Evolutionary conservation across 495 filamentous ascomycete genomes (phyloP), one percentile per base, ranked within the genome.

Genomic region (Penicillium diatomitis): DNA sequence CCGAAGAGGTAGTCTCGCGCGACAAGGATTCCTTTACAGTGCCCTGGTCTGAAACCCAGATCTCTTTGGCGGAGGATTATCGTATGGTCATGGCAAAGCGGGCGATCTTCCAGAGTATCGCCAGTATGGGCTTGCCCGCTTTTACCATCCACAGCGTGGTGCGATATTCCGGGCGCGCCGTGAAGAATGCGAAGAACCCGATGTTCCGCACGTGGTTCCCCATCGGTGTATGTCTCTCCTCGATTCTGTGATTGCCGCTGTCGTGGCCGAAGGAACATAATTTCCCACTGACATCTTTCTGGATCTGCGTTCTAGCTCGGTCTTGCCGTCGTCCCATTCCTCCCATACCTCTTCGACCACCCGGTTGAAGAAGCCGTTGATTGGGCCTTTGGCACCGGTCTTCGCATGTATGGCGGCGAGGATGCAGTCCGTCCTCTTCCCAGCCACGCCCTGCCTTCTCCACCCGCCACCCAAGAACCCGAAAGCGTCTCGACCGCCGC

Each of bases 71-170:
- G 11, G 89, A 98, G 56, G 91, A 98, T 63, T 98, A 87, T 52
- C 73, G 90, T 10, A 83, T 87, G 48, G 85, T 96, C 6, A 94
- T 96, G 90, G 84, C 79, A 34, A 86, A 97, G 71, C 75, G 92
- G 28, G 88, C 82, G 1, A 72, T 95, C 4, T 98, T 98, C 65
- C 92, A 98, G 72, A 79, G 79, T 53, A 46, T 98, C 41, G 92
- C 92, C 3, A 85, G 80, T 61, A 98, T 98, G 92, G 92, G 86
- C 6, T 61, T 96, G 51, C 92, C 92, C 3, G 92, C 92, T 0
- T 88, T 98, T 49, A 98, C 92, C 0, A 96, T 98, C 48, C 92
- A 98, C 61, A 87, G 81, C 46, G 74, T 96, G 8, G 92, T 98
- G 36, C 78, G 79, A 55, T 96, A 98, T 61, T 87, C 84, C 6